Percentiles rank a stretch among this genome's conserved stretches.
Conservation (phyloP, 331 rosid species). For the Erythrophleum ivorense region DNA sequence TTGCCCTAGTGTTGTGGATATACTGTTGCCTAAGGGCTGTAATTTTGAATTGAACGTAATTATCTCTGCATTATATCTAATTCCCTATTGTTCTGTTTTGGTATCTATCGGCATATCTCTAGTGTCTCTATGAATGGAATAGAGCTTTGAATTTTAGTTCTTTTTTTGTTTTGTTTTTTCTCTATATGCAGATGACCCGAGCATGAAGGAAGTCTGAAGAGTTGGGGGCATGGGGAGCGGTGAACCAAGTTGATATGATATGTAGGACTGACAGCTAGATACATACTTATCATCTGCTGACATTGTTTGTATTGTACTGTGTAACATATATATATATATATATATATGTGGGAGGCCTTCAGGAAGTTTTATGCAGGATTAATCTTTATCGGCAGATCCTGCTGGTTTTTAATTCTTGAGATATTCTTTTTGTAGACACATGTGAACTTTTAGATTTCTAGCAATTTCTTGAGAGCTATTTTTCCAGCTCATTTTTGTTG, state of each 20-base stretch:
- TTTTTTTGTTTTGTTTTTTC: no score
- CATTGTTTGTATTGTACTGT: conserved; percentile 4
- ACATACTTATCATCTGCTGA: conserved; percentile 12
- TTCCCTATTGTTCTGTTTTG: no score
- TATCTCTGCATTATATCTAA: no score
- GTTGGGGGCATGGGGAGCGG: not conserved
- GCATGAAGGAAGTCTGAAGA: conserved; percentile 26
- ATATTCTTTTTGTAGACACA: not conserved
- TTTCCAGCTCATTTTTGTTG: not conserved
- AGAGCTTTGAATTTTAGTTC: not conserved
- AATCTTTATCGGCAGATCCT: not conserved
- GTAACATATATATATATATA: not conserved
- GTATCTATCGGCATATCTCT: not conserved
- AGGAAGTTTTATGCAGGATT: not conserved
- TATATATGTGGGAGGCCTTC: not conserved
- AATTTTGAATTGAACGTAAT: no score
- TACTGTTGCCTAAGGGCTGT: no score
- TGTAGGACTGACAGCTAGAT: conserved; percentile 21
- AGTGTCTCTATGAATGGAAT: not conserved
- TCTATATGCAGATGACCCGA: conserved; percentile 39
- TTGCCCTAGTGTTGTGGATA: no score
- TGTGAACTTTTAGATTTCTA: not conserved
- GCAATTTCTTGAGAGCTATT: not conserved
- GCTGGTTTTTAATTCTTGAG: not conserved
- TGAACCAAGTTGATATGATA: not conserved